Evolutionary conservation across 768 basidiomycete genomes (phyloP), one percentile per base, ranked within the genome.

Genomic region (Tulasnella sp.): DNA sequence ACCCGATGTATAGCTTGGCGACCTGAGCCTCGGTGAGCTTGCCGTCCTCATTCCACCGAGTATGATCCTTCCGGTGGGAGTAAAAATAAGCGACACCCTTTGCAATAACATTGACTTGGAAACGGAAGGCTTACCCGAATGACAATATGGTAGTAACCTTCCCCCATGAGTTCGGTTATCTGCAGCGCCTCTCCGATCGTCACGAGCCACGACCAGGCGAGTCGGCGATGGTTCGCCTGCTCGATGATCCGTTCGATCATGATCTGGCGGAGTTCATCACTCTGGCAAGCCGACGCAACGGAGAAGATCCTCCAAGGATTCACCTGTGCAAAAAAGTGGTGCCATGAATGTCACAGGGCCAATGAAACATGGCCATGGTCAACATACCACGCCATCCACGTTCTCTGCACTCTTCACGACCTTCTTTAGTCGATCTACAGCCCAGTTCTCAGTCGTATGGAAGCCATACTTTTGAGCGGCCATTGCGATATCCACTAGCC

Each of bases 391-490:
- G 9, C 43, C 58, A n/a, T 42, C 58, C 32, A 50, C 21, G 47
- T 32, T 29, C 21, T 59, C 43, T 29, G 58, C 34, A 15, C 19
- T 59, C 32, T 59, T 59, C 13, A 59, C 47, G 50, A 59, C 29
- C 45, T 59, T 47, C 19, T 49, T 47, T 24, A 59, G 58, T 29
- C 58, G 32, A 21, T 50, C 30, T 19, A 59, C 45, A n/a, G 58
- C 58, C 58, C 58, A 59, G 27, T 49, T 30, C 42, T 59, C 58
- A 19, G 58, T 59, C 38, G 58, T 34, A 21, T 59, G 48, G 47
- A 59, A 59, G 19, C 45, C 58, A 24, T 59, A 59, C 34, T 51
- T 49, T 41, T 59, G 58, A 49, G 58, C 58, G 19, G 58, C 58
- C 26, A 32, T 59, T 32, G 58, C 58, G 17, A 59, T 59, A 47